These are phyloP conservation scores for Trypanosoma melophagium DNA, from an alignment of 208 protist genomes.

Conservation along the genomic window DNA sequence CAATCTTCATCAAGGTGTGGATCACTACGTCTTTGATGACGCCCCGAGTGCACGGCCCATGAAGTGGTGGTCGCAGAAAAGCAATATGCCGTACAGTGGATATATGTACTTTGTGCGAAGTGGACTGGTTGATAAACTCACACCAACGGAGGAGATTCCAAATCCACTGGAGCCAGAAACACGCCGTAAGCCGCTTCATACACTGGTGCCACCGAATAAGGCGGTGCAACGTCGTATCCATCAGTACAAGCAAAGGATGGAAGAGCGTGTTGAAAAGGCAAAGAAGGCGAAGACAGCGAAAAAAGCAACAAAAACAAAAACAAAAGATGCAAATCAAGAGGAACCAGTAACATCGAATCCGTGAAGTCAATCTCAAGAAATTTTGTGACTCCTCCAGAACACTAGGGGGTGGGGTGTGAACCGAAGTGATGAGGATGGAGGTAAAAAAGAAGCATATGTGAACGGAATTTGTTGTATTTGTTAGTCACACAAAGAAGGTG, in stretches of 20 bases:
- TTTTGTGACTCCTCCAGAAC: too few relatives aligned
- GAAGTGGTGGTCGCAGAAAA: constrained; percentile 91
- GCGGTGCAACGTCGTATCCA: constrained; percentile 27
- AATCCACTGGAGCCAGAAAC: constrained; percentile 59
- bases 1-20: constrained; percentile 79
- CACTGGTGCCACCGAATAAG: constrained; percentile 33
- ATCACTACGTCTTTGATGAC: constrained; percentile 87
- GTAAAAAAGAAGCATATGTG: too few relatives aligned
- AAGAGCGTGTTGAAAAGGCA: constrained; percentile 6
- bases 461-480: too few relatives aligned
- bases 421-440: too few relatives aligned
- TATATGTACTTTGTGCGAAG: constrained; percentile 81
- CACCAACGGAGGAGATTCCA: constrained; percentile 46
- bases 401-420: too few relatives aligned
- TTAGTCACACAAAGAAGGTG: background rate
- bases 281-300: background rate
- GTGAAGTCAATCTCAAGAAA: too few relatives aligned
- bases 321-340: background rate
- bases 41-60: constrained; percentile 73
- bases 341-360: too few relatives aligned
- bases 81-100: constrained; percentile 86
- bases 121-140: constrained; percentile 56
- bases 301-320: background rate
- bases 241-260: constrained; percentile 26
- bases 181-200: constrained; percentile 29